A percentile compares a stretch with the other conserved stretches of the same genome.
Evolutionary conservation across 768 basidiomycete species (phyloP).

Genomic region (Tylopilus plumbeoviolaceoides): DNA sequence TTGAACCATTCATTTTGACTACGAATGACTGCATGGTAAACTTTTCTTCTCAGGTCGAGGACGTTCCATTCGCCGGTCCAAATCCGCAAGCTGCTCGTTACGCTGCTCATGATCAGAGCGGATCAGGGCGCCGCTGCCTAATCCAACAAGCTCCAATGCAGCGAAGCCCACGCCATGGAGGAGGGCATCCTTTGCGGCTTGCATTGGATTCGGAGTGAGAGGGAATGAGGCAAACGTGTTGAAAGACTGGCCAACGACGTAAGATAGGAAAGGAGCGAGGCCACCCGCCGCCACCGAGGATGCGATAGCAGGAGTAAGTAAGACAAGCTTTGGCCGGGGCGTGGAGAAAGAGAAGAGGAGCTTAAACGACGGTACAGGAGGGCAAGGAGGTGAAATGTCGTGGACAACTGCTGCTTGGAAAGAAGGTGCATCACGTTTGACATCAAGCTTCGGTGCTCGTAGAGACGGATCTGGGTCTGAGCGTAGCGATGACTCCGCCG

Average conservation of each 20-base stretch:
- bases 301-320: constrained; percentile 61
- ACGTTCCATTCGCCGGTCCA: constrained; percentile 81
- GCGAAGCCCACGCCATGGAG: constrained; percentile 55
- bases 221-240: constrained; percentile 63
- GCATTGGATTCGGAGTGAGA: constrained; percentile 35
- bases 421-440: constrained; percentile 12
- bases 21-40: constrained; percentile 44
- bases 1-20: constrained; percentile 94
- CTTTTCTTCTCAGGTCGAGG: constrained; percentile 39
- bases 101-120: constrained; percentile 65
- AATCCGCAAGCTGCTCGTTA: constrained; percentile 81
- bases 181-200: constrained; percentile 45
- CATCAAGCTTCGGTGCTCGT: neutral
- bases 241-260: constrained; percentile 74
- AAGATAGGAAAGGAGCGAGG: constrained; percentile 83
- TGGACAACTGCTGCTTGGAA: constrained; percentile 13
- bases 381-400: constrained; percentile 17
- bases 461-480: too few species aligned
- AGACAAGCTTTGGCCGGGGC: constrained; percentile 46
- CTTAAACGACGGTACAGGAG: constrained; percentile 45
- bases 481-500: too few species aligned
- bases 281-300: constrained; percentile 63
- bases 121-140: constrained; percentile 62
- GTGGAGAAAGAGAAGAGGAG: constrained; percentile 67
- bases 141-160: constrained; percentile 60